These are phyloP conservation scores for Astraeus odoratus DNA, from an alignment of 768 basidiomycete species.

Conservation along the genomic window DNA sequence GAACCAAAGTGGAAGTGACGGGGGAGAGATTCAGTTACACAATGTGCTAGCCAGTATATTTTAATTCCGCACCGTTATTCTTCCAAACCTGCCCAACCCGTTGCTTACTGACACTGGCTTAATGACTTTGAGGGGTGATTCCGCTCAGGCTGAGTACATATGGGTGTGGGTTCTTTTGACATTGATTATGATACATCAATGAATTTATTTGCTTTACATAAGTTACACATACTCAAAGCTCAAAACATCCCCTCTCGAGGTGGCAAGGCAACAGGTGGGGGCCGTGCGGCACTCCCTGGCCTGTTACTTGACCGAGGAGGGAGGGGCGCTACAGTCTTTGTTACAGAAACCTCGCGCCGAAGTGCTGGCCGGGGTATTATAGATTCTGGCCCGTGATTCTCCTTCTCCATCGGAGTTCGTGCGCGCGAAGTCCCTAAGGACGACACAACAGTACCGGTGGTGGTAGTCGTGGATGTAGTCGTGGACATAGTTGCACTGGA, in stretches of 20 bases:
- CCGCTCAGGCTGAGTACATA: too few species aligned
- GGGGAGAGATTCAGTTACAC: slow-evolving; percentile 25
- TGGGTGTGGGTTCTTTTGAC: too few species aligned
- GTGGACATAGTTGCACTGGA: not conserved
- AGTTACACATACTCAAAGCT: slow-evolving; percentile 5
- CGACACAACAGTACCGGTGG: too few species aligned
- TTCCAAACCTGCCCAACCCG: too few species aligned
- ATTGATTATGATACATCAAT: too few species aligned
- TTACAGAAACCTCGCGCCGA: slow-evolving; percentile 18
- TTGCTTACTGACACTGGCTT: too few species aligned
- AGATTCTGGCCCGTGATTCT: slow-evolving; percentile 21
- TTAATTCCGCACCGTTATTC: slow-evolving; percentile 25
- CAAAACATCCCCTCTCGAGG: slow-evolving; percentile 60
- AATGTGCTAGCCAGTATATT: slow-evolving; percentile 48
- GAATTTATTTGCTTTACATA: too few species aligned
- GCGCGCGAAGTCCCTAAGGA: slow-evolving; percentile 23
- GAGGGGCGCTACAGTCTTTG: slow-evolving; percentile 38
- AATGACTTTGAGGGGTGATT: too few species aligned
- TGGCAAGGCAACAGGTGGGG: slow-evolving; percentile 46
- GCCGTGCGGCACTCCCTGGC: slow-evolving; percentile 49
- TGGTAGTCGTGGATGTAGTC: slow-evolving; percentile 11
- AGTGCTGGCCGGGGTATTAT: slow-evolving; percentile 18
- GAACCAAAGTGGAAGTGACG: slow-evolving; percentile 2
- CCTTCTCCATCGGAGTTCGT: slow-evolving; percentile 20
- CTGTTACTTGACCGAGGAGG: slow-evolving; percentile 64